These are phyloP conservation scores for Paxillus involutus DNA, from an alignment of 768 basidiomycete genomes.

Conservation along the genomic window DNA sequence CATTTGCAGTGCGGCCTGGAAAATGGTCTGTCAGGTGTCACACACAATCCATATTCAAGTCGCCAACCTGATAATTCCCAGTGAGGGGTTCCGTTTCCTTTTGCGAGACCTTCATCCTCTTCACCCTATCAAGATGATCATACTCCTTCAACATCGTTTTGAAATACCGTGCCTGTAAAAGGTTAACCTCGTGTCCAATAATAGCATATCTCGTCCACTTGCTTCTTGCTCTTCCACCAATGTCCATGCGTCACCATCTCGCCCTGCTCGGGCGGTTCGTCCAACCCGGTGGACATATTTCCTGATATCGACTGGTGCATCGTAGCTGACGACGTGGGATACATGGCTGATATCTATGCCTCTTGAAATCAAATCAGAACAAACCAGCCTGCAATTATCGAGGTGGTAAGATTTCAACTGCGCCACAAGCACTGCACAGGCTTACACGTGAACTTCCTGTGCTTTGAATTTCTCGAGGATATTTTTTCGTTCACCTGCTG, in stretches of 20 bases:
- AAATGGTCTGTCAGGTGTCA: constrained; percentile 5
- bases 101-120: constrained; percentile 63
- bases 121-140: constrained; percentile 67
- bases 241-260: constrained; percentile 88
- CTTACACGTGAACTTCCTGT: constrained; percentile 82
- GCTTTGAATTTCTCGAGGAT: constrained; percentile 82
- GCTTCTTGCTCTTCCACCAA: constrained; percentile 95
- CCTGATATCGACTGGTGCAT: constrained; percentile 94
- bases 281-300: constrained; percentile 99
- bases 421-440: constrained; percentile 1
- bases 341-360: constrained; percentile 95
- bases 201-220: constrained; percentile 7
- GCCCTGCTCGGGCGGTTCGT: constrained; percentile 91
- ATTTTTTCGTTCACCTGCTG: constrained; percentile 64
- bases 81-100: constrained; percentile 56
- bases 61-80: constrained; percentile 66
- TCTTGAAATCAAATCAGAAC: constrained; percentile 93
- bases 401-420: constrained; percentile 2
- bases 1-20: constrained; percentile 27
- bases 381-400: constrained; percentile 68
- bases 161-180: constrained; percentile 76
- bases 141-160: constrained; percentile 77
- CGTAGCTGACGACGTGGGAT: constrained; percentile 92
- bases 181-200: neutral
- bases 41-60: neutral